Percentiles rank a stretch among this genome's conserved stretches.
Evolutionary conservation across 345 rosid genomes (phyloP).

Genomic region (Draba incana): DNA sequence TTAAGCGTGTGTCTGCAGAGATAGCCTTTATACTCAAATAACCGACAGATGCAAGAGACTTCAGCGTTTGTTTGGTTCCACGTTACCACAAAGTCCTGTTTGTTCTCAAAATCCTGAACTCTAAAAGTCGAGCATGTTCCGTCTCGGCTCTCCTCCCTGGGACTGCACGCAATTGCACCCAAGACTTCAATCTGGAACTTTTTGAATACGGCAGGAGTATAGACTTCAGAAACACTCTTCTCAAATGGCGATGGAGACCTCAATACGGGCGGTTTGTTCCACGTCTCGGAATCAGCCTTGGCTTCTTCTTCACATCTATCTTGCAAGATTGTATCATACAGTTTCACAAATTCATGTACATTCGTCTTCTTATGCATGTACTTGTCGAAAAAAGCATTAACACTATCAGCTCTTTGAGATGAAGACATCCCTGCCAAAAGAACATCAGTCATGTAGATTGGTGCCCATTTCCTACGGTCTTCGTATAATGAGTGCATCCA

Average conservation of each 20-base stretch:
- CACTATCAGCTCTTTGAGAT: conserved; percentile 59
- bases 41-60: conserved; percentile 63
- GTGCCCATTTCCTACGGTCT: conserved; percentile 66
- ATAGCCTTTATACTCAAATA: conserved; percentile 66
- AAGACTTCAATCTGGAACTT: conserved; percentile 68
- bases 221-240: conserved; percentile 62
- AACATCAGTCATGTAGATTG: conserved; percentile 55
- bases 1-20: conserved; percentile 70
- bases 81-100: conserved; percentile 55
- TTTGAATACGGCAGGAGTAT: conserved; percentile 67
- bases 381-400: conserved; percentile 64
- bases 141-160: conserved; percentile 61
- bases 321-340: conserved; percentile 57
- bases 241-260: conserved; percentile 78
- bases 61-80: conserved; percentile 57
- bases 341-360: conserved; percentile 59
- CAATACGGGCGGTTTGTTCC: conserved; percentile 65
- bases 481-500: conserved; percentile 61
- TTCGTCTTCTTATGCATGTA: conserved; percentile 66
- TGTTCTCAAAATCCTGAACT: conserved; percentile 67
- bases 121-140: conserved; percentile 48
- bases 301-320: conserved; percentile 76
- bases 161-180: conserved; percentile 71
- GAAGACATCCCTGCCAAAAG: conserved; percentile 68
- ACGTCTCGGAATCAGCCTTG: conserved; percentile 66